Base-by-base conservation (phyloP, 148 eudicot species). In the Silene latifolia region DNA sequence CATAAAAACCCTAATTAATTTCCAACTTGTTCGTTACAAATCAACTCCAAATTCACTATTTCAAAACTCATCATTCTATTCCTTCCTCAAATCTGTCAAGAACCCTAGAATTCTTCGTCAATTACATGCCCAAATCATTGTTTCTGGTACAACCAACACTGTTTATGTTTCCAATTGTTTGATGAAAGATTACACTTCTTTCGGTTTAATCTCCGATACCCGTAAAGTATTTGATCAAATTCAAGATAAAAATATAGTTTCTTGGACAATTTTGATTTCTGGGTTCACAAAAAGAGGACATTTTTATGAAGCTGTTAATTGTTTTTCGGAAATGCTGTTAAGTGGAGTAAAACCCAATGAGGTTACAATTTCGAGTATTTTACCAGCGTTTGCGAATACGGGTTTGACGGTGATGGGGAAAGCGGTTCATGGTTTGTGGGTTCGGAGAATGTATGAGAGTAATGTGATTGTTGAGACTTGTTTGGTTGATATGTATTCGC, bases 201-300 rank as follows among this genome's bases (percentile, higher is more conserved):
- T 76, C 25, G 85, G 86, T 76, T 72, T 79, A 8, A 54, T 77
- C 48, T 48, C 69, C 2, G 13, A 72, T 48, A 80, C 89, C 74
- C 80, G 62, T 54, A 79, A 80, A 48, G 1, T 82, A 7, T 88
- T 88, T 69, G 13, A 72, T 64, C 75, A 64, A 72, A 82, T 88
- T 10, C 67, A 74, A 24, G 12, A 74, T 21, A 88, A 86, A 63
- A 88, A 86, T 57, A 25, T 81, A 24, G 80, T 84, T 69, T 86
- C 91, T 69, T 88, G 87, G 89, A 86, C 91, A 7, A 81, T 86
- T 68, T 63, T 83, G 72, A 72, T 85, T 21, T 81, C 81, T 66
- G 88, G 88, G 75, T 79, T 84, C 9, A 64, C 74, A 5, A 88
- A 81, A 83, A 80, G 86, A 71, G 65, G 67, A 15, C 78, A 66